Conservation (phyloP, 441 rosid species). For the Erodium texanum region DNA sequence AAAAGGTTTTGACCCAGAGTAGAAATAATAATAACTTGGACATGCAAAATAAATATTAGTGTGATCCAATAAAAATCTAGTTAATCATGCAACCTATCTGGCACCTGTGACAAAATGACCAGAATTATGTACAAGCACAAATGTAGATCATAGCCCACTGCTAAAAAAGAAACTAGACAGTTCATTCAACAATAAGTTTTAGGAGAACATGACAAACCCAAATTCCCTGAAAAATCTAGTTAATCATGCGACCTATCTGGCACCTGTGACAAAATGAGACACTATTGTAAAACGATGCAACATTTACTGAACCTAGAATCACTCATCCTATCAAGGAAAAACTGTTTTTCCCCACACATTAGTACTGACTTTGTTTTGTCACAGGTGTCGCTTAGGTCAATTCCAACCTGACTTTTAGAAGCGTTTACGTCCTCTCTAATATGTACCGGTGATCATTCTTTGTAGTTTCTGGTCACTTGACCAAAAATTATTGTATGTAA, state of each 20-base stretch:
- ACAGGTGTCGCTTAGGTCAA: neutral
- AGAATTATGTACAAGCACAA: too few relatives aligned
- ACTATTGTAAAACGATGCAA: neutral
- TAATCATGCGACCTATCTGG: neutral
- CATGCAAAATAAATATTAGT: neutral
- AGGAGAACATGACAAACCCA: neutral
- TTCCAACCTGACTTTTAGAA: neutral
- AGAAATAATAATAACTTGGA: neutral
- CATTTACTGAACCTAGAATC: neutral
- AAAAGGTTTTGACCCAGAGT: neutral
- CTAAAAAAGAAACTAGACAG: neutral
- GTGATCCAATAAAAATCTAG: neutral
- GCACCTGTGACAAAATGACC: too few relatives aligned
- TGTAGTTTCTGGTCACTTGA: neutral
- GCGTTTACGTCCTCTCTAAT: neutral
- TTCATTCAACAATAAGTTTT: neutral
- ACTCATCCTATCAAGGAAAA: neutral
- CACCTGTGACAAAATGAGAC: neutral
- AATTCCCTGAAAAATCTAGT: slow-evolving; percentile 3
- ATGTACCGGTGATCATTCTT: neutral
- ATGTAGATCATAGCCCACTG: neutral
- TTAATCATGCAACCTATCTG: too few relatives aligned
- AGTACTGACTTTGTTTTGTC: too few relatives aligned
- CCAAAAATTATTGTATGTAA: neutral
- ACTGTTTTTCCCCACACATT: neutral